A percentile compares a stretch with the other conserved stretches of the same genome.
Evolutionary conservation across 1,284 basidiomycete genomes (phyloP).

Genomic region (Sanguinoderma infundibulare): DNA sequence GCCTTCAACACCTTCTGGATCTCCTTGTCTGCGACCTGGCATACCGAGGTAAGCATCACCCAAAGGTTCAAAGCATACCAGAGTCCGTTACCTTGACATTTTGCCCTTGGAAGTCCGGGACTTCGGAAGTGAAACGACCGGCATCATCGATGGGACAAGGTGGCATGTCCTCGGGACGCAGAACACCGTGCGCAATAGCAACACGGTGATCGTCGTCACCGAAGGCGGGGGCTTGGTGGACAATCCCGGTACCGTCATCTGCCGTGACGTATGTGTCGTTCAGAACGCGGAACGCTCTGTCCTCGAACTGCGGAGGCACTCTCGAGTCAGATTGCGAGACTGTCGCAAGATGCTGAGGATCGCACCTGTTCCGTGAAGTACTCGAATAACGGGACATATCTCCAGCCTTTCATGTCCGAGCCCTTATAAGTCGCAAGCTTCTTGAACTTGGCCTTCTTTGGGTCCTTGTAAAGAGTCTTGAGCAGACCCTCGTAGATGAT

Average conservation of each 20-base stretch:
- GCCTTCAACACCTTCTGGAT: constrained; percentile 94
- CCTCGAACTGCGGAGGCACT: constrained; percentile 71
- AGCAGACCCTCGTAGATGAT: constrained; percentile 93
- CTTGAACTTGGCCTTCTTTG: constrained; percentile 97
- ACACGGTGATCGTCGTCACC: constrained; percentile 99
- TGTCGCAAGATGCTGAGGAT: background rate
- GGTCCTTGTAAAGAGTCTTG: constrained; percentile 94
- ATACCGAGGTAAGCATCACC: background rate
- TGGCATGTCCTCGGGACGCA: constrained; percentile 88
- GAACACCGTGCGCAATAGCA: constrained; percentile 82
- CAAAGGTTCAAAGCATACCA: background rate
- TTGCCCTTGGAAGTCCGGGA: constrained; percentile 89
- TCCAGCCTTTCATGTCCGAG: constrained; percentile 94
- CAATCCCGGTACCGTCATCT: constrained; percentile 95
- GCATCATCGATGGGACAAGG: constrained; percentile 95
- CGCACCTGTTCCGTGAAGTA: constrained; percentile 93
- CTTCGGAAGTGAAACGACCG: constrained; percentile 88
- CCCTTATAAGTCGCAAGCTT: constrained; percentile 89
- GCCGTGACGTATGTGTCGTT: constrained; percentile 95
- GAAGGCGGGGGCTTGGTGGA: constrained; percentile 98
- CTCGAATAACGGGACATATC: constrained; percentile 95
- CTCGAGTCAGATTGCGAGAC: background rate
- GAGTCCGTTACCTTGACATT: constrained; percentile 79
- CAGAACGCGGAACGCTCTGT: constrained; percentile 90
- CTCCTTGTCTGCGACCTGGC: constrained; percentile 88